Conservation (phyloP, 768 basidiomycete genomes). For the Hirschioporus abietinus region DNA sequence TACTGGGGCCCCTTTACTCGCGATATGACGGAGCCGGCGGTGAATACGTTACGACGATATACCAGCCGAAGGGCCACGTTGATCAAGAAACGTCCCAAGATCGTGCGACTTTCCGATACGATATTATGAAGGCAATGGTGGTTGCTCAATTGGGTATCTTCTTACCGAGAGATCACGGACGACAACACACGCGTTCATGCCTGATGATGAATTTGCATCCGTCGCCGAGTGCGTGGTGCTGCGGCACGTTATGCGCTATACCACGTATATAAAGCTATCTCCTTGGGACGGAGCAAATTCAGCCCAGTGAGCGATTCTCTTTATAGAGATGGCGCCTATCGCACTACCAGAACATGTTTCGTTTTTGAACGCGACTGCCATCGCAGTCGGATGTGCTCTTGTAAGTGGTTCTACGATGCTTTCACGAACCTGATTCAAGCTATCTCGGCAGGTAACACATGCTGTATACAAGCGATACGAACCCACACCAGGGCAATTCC, state of each 20-base stretch:
- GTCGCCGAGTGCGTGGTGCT: not conserved
- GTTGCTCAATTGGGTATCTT: not conserved
- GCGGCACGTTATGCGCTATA: not conserved
- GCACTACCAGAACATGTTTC: not conserved
- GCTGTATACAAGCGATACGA: not conserved
- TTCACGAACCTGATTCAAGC: not conserved
- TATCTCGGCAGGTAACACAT: not conserved
- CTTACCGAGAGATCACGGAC: not conserved
- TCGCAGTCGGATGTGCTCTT: not conserved
- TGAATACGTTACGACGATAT: too few species aligned
- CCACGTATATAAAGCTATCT: not conserved
- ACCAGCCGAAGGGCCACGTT: too few species aligned
- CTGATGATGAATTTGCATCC: not conserved
- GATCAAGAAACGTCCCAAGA: not conserved
- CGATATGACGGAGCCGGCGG: too few species aligned
- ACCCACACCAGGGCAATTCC: not conserved
- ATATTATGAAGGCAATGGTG: not conserved
- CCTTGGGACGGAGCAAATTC: not conserved
- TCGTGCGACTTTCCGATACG: not conserved
- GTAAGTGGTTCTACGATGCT: not conserved
- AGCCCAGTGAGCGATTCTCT: not conserved
- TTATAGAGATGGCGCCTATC: not conserved
- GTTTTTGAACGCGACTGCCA: not conserved
- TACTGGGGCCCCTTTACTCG: too few species aligned
- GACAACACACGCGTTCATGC: not conserved